These are phyloP conservation scores for Brassica incana DNA, from an alignment of 345 rosid genomes.

Conservation along the genomic window DNA sequence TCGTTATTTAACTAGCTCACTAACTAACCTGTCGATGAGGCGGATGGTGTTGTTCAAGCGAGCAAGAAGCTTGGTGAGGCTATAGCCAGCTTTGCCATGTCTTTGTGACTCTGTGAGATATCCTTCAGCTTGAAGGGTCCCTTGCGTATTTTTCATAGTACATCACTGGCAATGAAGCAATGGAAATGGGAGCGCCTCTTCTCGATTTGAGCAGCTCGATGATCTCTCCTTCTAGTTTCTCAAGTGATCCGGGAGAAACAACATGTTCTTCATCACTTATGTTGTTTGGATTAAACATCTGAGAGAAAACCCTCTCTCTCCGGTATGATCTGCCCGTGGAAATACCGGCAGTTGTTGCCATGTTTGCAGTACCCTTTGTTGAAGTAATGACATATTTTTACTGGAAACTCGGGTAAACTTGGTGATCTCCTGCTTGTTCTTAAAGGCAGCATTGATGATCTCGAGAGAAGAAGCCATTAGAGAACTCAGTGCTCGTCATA, in stretches of 20 bases:
- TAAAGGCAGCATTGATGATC: slow-evolving; percentile 48
- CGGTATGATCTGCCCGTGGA: slow-evolving; percentile 54
- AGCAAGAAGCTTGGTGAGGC: slow-evolving; percentile 91
- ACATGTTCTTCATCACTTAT: slow-evolving; percentile 60
- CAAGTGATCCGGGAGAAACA: slow-evolving; percentile 66
- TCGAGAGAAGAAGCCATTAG: slow-evolving; percentile 46
- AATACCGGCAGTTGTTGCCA: slow-evolving; percentile 79
- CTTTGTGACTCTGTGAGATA: slow-evolving; percentile 97
- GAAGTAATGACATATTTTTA: slow-evolving; percentile 88
- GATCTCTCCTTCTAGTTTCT: slow-evolving; percentile 83
- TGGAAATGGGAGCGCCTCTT: slow-evolving; percentile 87
- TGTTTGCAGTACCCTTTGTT: slow-evolving; percentile 88
- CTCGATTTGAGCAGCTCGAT: slow-evolving; percentile 72
- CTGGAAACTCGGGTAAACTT: slow-evolving; percentile 77
- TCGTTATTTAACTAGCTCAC: neutral
- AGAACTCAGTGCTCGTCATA: slow-evolving; percentile 45
- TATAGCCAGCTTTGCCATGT: slow-evolving; percentile 93
- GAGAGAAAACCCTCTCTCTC: slow-evolving; percentile 55
- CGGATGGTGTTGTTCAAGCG: slow-evolving; percentile 79
- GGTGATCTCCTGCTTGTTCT: slow-evolving; percentile 72
- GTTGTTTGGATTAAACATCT: slow-evolving; percentile 47
- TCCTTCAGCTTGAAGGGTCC: slow-evolving; percentile 93
- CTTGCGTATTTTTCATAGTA: slow-evolving; percentile 81
- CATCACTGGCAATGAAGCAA: slow-evolving; percentile 91
- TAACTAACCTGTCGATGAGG: slow-evolving; percentile 74